Base-by-base conservation (phyloP, 768 basidiomycete species). In the Mycena albidolilacea region DNA sequence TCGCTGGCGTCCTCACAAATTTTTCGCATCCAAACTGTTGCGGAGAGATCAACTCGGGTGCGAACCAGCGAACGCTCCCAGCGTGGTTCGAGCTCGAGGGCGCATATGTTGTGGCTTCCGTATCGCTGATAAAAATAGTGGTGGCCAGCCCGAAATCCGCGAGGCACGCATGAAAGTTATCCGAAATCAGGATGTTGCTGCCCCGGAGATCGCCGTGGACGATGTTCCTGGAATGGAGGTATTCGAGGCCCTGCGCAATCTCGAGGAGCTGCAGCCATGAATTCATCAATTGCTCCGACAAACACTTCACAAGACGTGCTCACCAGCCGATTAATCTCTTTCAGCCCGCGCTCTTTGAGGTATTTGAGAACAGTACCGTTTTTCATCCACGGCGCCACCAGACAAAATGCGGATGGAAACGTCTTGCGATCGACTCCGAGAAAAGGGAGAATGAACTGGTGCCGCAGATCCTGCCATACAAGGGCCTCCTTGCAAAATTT, bases 31-130 rank as follows among this genome's bases (percentile, higher is more conserved):
- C 79, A 63, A 82, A 81, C 5, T 69, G 64, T 50, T 77, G 77
- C 1, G 82, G 81, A 35, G 78, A 66, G 37, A 81, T 77, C 17
- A 84, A 73, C 69, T 84, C 83, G 0, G 83, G 83, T 0, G 83
- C 82, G 79, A 80, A 82, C 81, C 82, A 84, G 19, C 82, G 70
- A 4, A 77, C 67, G 17, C 78, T 77, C 19, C 82, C 81, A 15
- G 76, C 78, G 11, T 72, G 75, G 39, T 75, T 77, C 0, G 60
- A 59, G 46, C 67, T 69, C 7, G 80, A 77, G 39, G 78, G 72
- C 19, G 75, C 76, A 8, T 76, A 71, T 7, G 75, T 65, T 0
- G 80, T 81, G 8, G 75, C 77, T 30, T 60, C 58, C 41, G 80
- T 80, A 35, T 44, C 43, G 43, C 79, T 80, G 15, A 76, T 76